phyloP scores from a whole-genome alignment of 2,329 filamentous ascomycete species.

The Sclerotinia sclerotiorum region DNA sequence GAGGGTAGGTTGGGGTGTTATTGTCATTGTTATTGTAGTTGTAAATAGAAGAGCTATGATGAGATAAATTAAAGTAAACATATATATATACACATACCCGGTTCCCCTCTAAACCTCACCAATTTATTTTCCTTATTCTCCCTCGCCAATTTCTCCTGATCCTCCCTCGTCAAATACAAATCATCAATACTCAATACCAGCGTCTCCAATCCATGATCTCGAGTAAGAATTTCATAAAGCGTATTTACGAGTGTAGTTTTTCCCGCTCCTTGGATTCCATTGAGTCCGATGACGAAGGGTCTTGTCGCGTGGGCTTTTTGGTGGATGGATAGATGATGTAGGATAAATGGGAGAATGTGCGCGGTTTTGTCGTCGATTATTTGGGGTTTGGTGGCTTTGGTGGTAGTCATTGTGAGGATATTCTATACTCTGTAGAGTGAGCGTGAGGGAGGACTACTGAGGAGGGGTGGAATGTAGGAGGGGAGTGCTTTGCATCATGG shows the following conservation, averaged over 20 bases:
- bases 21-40: too few relatives aligned
- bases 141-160: constrained; percentile 54
- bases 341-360: constrained; percentile 75
- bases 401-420: not conserved
- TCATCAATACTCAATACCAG: constrained; percentile 67
- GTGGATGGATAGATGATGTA: constrained; percentile 57
- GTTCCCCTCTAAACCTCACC: constrained; percentile 65
- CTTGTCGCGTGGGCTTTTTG: constrained; percentile 41
- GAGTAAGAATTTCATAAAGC: constrained; percentile 56
- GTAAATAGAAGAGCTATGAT: not conserved
- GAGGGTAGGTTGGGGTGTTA: not conserved
- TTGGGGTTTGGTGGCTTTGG: constrained; percentile 34
- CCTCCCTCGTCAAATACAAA: constrained; percentile 63
- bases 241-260: constrained; percentile 83
- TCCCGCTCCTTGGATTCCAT: constrained; percentile 87
- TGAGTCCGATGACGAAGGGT: constrained; percentile 84
- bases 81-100: constrained; percentile 43
- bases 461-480: not conserved
- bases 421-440: too few relatives aligned
- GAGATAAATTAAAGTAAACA: not conserved
- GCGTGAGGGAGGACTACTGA: not conserved
- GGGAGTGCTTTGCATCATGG: not conserved
- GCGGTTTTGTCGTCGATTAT: constrained; percentile 77
- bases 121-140: constrained; percentile 58
- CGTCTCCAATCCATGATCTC: constrained; percentile 53